phyloP scores from a whole-genome alignment of 768 basidiomycete genomes.

The Termitomyces sp. region DNA sequence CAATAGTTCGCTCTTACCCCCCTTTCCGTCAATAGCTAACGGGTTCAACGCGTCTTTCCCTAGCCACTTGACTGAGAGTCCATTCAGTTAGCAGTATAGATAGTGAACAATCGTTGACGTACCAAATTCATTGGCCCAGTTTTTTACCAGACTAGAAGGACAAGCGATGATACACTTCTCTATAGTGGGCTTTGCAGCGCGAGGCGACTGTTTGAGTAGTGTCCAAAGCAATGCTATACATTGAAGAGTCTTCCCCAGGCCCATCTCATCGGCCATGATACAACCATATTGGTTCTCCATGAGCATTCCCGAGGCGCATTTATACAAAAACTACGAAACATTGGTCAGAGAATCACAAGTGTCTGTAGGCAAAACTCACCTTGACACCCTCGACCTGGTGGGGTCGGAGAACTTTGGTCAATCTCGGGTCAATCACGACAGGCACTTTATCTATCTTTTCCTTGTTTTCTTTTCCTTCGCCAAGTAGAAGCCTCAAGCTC shows the following conservation, averaged over 20 bases:
- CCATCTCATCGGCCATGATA: slow-evolving; percentile 99
- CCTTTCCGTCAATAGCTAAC: slow-evolving; percentile 89
- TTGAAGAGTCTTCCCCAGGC: slow-evolving; percentile 93
- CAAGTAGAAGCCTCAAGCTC: slow-evolving; percentile 74
- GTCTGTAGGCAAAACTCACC: slow-evolving; percentile 34
- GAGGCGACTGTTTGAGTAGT: slow-evolving; percentile 89
- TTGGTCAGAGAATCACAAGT: slow-evolving; percentile 6
- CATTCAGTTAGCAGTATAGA: neutral
- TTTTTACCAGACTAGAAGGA: slow-evolving; percentile 93
- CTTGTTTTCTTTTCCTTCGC: slow-evolving; percentile 66
- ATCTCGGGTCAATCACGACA: slow-evolving; percentile 90
- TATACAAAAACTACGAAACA: slow-evolving; percentile 78
- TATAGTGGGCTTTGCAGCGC: slow-evolving; percentile 78
- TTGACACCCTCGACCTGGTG: slow-evolving; percentile 99
- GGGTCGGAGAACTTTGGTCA: slow-evolving; percentile 85
- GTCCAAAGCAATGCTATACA: slow-evolving; percentile 97
- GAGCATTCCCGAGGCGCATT: slow-evolving; percentile 90
- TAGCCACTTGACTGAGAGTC: slow-evolving; percentile 82
- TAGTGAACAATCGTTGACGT: slow-evolving; percentile 17
- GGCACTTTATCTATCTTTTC: slow-evolving; percentile 74
- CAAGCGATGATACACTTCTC: slow-evolving; percentile 98
- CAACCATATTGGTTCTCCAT: slow-evolving; percentile 90
- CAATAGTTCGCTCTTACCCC: slow-evolving; percentile 75
- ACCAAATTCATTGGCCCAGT: slow-evolving; percentile 98
- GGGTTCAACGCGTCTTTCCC: slow-evolving; percentile 80